Percentiles rank a stretch among this genome's conserved stretches.
Conservation (phyloP, 1,284 basidiomycete genomes). For the Ganoderma boninense region DNA sequence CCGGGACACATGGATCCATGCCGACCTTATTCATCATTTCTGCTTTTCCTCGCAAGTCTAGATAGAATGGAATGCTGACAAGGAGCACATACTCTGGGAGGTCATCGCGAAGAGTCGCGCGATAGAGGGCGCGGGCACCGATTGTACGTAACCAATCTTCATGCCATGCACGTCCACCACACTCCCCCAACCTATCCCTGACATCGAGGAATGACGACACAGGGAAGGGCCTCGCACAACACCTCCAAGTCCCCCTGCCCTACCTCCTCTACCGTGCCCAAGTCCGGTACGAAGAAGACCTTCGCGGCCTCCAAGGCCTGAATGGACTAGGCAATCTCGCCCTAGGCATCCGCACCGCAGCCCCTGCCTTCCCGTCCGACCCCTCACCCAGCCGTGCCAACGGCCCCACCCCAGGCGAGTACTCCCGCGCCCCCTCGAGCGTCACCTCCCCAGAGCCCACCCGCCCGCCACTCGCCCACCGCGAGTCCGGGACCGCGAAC, state of each 20-base stretch:
- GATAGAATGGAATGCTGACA: slow-evolving; percentile 85
- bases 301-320: slow-evolving; percentile 69
- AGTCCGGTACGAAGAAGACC: slow-evolving; percentile 81
- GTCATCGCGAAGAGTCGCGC: slow-evolving; percentile 79
- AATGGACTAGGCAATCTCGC: neutral
- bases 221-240: slow-evolving; percentile 85
- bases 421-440: slow-evolving; percentile 29
- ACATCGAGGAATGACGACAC: slow-evolving; percentile 2
- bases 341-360: slow-evolving; percentile 44
- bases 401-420: slow-evolving; percentile 23
- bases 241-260: slow-evolving; percentile 79
- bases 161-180: neutral
- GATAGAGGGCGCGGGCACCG: slow-evolving; percentile 71
- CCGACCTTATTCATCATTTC: too few relatives aligned
- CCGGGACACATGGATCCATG: neutral
- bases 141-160: slow-evolving; percentile 64
- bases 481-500: slow-evolving; percentile 17
- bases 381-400: slow-evolving; percentile 28
- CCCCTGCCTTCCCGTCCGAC: slow-evolving; percentile 40
- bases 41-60: slow-evolving; percentile 40
- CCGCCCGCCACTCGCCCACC: slow-evolving; percentile 20
- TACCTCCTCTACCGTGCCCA: slow-evolving; percentile 84
- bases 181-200: neutral
- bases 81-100: slow-evolving; percentile 85
- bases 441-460: slow-evolving; percentile 19